Percentiles rank a stretch among this genome's conserved stretches.
phyloP scores from a whole-genome alignment of 108 stramenopile species.

The Discostella stelligeroides region DNA sequence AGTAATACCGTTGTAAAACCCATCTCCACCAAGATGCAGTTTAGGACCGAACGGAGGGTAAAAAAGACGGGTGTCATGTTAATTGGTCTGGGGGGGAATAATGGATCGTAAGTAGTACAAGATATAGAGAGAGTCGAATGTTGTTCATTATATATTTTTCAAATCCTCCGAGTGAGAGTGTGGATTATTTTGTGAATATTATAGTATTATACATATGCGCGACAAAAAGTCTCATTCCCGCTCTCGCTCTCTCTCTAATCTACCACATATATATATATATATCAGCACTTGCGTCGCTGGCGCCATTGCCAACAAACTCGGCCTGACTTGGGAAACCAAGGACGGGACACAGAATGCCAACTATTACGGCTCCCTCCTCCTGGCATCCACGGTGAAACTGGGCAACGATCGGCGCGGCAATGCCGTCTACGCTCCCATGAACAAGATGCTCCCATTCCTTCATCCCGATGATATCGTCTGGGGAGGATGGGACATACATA shows the following conservation, averaged over 20 bases:
- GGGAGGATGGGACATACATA: slow-evolving; percentile 98
- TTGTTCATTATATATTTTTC: no score
- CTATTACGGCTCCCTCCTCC: slow-evolving; percentile 94
- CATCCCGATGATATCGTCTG: slow-evolving; percentile 96
- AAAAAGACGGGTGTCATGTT: slow-evolving; percentile 97
- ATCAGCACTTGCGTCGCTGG: slow-evolving; percentile 89
- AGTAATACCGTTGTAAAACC: slow-evolving; percentile 83
- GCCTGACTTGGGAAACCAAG: slow-evolving; percentile 92
- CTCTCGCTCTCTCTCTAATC: no score
- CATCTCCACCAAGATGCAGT: slow-evolving; percentile 70
- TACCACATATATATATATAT: no score
- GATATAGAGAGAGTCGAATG: no score
- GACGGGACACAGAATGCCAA: slow-evolving; percentile 87
- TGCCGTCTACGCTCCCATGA: slow-evolving; percentile 90
- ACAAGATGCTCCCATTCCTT: slow-evolving; percentile 92
- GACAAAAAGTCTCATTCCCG: no score
- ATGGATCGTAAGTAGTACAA: slow-evolving; percentile 87
- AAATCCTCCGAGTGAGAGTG: no score
- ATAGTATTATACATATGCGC: no score
- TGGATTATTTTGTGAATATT: no score
- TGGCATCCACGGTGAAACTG: slow-evolving; percentile 93
- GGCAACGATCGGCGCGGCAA: slow-evolving; percentile 86
- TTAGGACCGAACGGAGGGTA: slow-evolving; percentile 89
- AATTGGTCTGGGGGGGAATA: slow-evolving; percentile 97
- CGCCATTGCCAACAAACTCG: slow-evolving; percentile 93